Percentiles rank a stretch among this genome's conserved stretches.
phyloP scores from a whole-genome alignment of 2,329 filamentous ascomycete species.

The Neofusicoccum laricinum region DNA sequence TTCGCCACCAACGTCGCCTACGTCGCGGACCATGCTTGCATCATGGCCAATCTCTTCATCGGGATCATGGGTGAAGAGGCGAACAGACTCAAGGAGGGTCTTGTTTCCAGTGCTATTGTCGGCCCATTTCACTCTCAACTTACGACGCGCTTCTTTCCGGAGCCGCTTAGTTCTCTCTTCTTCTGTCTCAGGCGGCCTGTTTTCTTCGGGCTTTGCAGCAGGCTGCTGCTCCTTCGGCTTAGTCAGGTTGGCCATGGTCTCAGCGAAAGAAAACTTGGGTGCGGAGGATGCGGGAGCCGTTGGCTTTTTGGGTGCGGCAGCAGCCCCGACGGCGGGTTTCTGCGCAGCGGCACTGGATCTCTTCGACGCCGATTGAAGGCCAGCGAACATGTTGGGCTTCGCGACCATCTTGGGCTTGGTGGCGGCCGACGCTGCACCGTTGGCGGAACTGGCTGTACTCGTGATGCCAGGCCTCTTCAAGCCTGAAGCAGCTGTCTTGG shows the following conservation, averaged over 20 bases:
- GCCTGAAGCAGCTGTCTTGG: constrained; percentile 16
- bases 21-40: constrained; percentile 67
- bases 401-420: constrained; percentile 37
- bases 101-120: constrained; percentile 57
- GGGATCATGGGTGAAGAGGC: constrained; percentile 69
- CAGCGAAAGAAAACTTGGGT: constrained; percentile 37
- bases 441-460: constrained; percentile 25
- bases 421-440: constrained; percentile 24
- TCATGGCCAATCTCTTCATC: constrained; percentile 67
- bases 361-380: constrained; percentile 45
- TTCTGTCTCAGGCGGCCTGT: constrained; percentile 58
- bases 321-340: constrained; percentile 23
- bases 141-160: constrained; percentile 68
- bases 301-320: constrained; percentile 17
- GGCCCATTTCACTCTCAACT: constrained; percentile 70
- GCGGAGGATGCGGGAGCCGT: constrained; percentile 24
- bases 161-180: constrained; percentile 66
- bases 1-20: constrained; percentile 67
- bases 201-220: constrained; percentile 54
- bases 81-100: constrained; percentile 65
- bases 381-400: constrained; percentile 46
- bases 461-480: constrained; percentile 27
- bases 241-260: constrained; percentile 41
- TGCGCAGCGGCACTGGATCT: constrained; percentile 33
- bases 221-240: constrained; percentile 56